Percentiles rank a stretch among this genome's conserved stretches.
Conservation (phyloP, 2,329 filamentous ascomycete genomes). For the Akanthomyces dipterigenus region DNA sequence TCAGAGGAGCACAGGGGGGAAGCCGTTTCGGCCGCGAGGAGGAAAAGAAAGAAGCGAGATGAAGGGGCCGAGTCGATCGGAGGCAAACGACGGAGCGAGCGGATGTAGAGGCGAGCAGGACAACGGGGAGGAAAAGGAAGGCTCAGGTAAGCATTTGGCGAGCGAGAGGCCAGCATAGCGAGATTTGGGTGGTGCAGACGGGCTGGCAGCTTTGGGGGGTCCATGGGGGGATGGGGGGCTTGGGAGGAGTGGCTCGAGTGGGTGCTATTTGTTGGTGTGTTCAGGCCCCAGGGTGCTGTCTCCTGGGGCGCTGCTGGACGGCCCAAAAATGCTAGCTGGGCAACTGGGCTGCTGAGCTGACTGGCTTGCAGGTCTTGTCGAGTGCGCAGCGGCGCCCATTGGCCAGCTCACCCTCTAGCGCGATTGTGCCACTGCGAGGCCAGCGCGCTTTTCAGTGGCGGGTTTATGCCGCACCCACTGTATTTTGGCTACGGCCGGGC, state of each 20-base stretch:
- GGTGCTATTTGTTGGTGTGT: no score
- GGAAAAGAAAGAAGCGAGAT: background rate
- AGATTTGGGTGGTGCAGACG: background rate
- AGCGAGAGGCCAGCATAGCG: conserved; percentile 10
- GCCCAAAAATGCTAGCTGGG: background rate
- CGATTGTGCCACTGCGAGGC: no score
- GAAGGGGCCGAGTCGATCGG: background rate
- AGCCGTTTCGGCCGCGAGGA: background rate
- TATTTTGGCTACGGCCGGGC: background rate
- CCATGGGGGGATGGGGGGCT: no score
- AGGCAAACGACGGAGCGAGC: conserved; percentile 1
- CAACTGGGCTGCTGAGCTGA: background rate
- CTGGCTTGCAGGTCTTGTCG: background rate
- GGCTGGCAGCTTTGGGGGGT: background rate
- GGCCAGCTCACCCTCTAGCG: background rate
- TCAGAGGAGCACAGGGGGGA: background rate
- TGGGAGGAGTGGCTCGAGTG: no score
- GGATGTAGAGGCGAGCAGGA: background rate
- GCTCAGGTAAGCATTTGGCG: conserved; percentile 5
- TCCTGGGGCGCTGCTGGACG: background rate
- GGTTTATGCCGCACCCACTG: background rate
- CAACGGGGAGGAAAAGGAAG: background rate
- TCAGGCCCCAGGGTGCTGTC: no score
- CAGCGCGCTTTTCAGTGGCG: background rate
- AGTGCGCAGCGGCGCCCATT: background rate